phyloP scores from a whole-genome alignment of 495 filamentous ascomycete genomes.

The Podospora pseudoanserina region DNA sequence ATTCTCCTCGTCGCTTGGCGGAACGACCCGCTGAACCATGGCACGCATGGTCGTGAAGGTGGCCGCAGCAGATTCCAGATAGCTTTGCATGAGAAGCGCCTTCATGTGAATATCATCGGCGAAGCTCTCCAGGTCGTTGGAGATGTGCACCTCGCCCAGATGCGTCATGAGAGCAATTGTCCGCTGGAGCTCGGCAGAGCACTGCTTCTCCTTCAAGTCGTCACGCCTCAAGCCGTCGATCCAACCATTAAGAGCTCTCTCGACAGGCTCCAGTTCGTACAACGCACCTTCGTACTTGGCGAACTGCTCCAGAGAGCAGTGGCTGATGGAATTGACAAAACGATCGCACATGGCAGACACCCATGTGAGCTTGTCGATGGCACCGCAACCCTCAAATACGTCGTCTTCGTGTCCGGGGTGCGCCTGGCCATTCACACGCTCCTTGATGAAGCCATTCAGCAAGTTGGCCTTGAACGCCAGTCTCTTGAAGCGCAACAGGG shows the following conservation, averaged over 20 bases:
- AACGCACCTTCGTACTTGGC: conserved; percentile 67
- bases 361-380: conserved; percentile 82
- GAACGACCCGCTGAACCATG: conserved; percentile 62
- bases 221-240: conserved; percentile 78
- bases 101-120: conserved; percentile 76
- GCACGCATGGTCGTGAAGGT: conserved; percentile 59
- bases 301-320: conserved; percentile 75
- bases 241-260: conserved; percentile 83
- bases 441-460: conserved; percentile 74
- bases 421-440: conserved; percentile 57
- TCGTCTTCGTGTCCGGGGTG: conserved; percentile 63
- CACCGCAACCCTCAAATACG: conserved; percentile 69
- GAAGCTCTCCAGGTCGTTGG: conserved; percentile 66
- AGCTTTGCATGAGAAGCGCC: conserved; percentile 68
- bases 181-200: conserved; percentile 72
- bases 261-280: conserved; percentile 90
- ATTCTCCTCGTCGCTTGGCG: conserved; percentile 50
- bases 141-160: conserved; percentile 75
- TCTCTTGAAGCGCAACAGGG: conserved; percentile 80
- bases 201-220: conserved; percentile 80
- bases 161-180: conserved; percentile 83
- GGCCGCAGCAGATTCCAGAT: conserved; percentile 72
- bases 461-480: conserved; percentile 84
- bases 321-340: conserved; percentile 72
- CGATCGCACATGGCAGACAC: conserved; percentile 76